Percentiles rank a stretch among this genome's conserved stretches.
Evolutionary conservation across 441 rosid genomes (phyloP).

Genomic region (Adansonia grandidieri): DNA sequence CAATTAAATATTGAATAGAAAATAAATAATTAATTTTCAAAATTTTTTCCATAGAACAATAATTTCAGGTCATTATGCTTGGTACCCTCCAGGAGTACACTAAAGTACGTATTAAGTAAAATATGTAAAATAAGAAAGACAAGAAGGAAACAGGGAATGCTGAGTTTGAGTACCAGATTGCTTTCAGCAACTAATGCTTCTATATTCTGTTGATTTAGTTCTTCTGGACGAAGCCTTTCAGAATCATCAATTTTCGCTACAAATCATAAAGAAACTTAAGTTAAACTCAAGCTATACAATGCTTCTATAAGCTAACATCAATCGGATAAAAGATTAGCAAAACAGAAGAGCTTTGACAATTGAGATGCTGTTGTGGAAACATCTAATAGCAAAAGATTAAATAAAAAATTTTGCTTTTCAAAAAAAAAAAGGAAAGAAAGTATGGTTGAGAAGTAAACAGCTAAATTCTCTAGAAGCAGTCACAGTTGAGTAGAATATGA

Average conservation of each 20-base stretch:
- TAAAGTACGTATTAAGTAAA: slow-evolving; percentile 1
- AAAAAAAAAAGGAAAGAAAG: not conserved
- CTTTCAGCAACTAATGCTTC: slow-evolving; percentile 98
- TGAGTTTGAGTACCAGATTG: slow-evolving; percentile 66
- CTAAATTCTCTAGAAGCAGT: not conserved
- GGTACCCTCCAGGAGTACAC: not conserved
- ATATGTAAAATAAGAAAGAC: slow-evolving; percentile 6
- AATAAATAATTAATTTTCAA: slow-evolving; percentile 1
- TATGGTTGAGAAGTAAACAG: not conserved
- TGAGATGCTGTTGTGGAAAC: not conserved
- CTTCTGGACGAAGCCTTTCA: slow-evolving; percentile 93
- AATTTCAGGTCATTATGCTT: not conserved
- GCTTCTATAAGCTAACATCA: slow-evolving; percentile 11
- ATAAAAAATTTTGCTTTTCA: too few relatives aligned
- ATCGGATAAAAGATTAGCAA: slow-evolving; percentile 19
- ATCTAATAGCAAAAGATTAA: slow-evolving; percentile 1
- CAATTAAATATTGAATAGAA: not conserved
- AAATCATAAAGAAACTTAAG: slow-evolving; percentile 28
- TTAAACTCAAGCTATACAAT: slow-evolving; percentile 15
- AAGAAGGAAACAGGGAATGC: slow-evolving; percentile 20
- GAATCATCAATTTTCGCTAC: slow-evolving; percentile 61
- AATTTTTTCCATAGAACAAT: not conserved
- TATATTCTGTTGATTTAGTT: slow-evolving; percentile 94
- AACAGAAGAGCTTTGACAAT: slow-evolving; percentile 16
- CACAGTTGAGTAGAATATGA: slow-evolving; percentile 16